phyloP scores from a whole-genome alignment of 192 early-diverging fungal species.

The Helicostylum pulchrum region DNA sequence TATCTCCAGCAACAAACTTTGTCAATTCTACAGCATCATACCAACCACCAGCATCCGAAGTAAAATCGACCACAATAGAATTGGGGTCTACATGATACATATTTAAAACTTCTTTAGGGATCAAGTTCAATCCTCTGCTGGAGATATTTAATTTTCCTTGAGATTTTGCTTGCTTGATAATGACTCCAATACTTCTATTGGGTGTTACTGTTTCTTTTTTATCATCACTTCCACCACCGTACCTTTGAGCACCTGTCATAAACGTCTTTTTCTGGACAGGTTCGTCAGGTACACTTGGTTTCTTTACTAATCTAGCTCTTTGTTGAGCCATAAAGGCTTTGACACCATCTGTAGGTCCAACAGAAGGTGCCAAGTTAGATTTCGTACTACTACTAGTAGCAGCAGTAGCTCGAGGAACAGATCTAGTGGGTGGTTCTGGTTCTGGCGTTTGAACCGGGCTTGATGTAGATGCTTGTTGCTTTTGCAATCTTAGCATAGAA shows the following conservation, averaged over 20 bases:
- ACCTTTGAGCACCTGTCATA: conserved; percentile 19
- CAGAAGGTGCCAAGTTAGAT: not conserved
- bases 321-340: conserved; percentile 33
- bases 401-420: not conserved
- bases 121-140: conserved; percentile 41
- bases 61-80: conserved; percentile 47
- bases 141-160: conserved; percentile 47
- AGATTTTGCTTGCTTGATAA: conserved; percentile 30
- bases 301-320: conserved; percentile 15
- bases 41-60: conserved; percentile 40
- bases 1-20: conserved; percentile 50
- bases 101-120: conserved; percentile 51
- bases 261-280: not conserved
- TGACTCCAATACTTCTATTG: conserved; percentile 12
- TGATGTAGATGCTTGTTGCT: not conserved
- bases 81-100: conserved; percentile 56
- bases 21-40: conserved; percentile 52
- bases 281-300: not conserved
- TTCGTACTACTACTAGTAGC: not conserved
- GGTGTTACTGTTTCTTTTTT: not conserved
- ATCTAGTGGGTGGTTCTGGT: not conserved
- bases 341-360: conserved; percentile 26
- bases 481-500: conserved; percentile 7
- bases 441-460: not conserved
- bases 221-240: not conserved